Base-by-base conservation (phyloP, 2,329 filamentous ascomycete genomes). In the Cadophora luteo-olivacea region DNA sequence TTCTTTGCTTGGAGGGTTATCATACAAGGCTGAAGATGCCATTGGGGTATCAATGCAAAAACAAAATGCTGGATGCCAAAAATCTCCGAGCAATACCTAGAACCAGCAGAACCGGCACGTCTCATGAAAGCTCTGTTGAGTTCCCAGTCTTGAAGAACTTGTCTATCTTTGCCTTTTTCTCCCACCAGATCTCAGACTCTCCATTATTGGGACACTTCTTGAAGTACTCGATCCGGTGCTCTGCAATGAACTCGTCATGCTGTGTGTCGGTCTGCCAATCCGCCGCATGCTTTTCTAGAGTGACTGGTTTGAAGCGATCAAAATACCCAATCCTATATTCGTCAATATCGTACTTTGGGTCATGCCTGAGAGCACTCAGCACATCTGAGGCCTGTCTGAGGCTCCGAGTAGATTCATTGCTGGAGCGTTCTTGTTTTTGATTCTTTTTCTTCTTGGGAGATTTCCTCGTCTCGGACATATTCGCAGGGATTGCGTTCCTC, bases 171-270 rank as follows among this genome's bases (percentile, higher is more conserved):
- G 25, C 32, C 7, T 41, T 22, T 84, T 85, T 74, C 83, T 88
- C 32, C 86, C 85, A 80, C 88, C 89, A 51, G 52, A 81, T 45
- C 62, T 55, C 78, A 74, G 81, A 81, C 86, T 84, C 69, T 80
- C 81, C 72, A 85, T 76, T 4, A 60, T 83, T 12, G 22, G 22
- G 24, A 24, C 22, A 41, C 33, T 49, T 81, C 77, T 84, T 87
- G 74, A 90, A 90, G 76, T 88, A 89, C 68, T 88, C 75, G 70
- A 90, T 88, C 16, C 88, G 82, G 74, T 90, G 88, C 77, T 89
- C 86, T 7, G 88, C 88, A 66, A 91, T 90, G 74, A 89, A 91
- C 76, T 91, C 88, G 69, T 90, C 87, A 71, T 90, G 85, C 36
- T 87, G 74, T 19, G 69, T 70, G 25, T 75, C 72, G 12, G 52